phyloP scores from a whole-genome alignment of 352 stramenopile species.

The Phytophthora syringae region DNA sequence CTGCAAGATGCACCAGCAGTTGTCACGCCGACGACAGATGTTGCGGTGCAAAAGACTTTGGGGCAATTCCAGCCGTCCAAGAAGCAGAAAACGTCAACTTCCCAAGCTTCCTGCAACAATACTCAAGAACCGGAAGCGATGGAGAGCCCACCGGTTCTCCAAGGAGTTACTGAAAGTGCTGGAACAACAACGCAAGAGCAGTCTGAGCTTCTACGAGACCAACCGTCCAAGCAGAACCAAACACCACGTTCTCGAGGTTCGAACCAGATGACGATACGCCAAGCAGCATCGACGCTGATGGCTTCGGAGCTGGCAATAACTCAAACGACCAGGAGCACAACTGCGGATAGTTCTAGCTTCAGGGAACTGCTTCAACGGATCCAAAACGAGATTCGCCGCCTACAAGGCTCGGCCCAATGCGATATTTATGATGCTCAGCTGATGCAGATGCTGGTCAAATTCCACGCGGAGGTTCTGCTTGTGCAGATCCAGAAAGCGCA shows the following conservation, averaged over 20 bases:
- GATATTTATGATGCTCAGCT: slow-evolving; percentile 42
- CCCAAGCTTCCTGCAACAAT: no score
- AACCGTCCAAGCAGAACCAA: background rate
- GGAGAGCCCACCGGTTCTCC: no score
- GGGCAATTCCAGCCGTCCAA: slow-evolving; percentile 6
- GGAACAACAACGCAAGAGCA: background rate
- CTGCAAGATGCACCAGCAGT: slow-evolving; percentile 3
- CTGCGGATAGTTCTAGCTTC: background rate
- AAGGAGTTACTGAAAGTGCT: no score
- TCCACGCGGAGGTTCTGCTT: slow-evolving; percentile 39
- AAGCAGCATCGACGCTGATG: slow-evolving; percentile 1
- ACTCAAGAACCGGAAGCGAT: no score
- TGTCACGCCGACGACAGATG: background rate
- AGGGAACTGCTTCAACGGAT: slow-evolving; percentile 21
- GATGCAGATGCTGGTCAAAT: slow-evolving; percentile 42
- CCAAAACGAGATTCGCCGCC: slow-evolving; percentile 38
- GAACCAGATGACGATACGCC: background rate
- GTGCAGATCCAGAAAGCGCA: slow-evolving; percentile 28
- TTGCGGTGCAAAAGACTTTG: background rate
- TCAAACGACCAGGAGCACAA: background rate
- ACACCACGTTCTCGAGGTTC: slow-evolving; percentile 7
- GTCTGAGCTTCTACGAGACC: background rate
- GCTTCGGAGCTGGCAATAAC: slow-evolving; percentile 18
- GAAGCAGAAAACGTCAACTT: slow-evolving; percentile 15
- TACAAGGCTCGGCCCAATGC: slow-evolving; percentile 11